Percentiles rank a stretch among this genome's conserved stretches.
These are phyloP conservation scores for Paecilomyces sp. DNA, from an alignment of 2,329 filamentous ascomycete genomes.

Conservation along the genomic window DNA sequence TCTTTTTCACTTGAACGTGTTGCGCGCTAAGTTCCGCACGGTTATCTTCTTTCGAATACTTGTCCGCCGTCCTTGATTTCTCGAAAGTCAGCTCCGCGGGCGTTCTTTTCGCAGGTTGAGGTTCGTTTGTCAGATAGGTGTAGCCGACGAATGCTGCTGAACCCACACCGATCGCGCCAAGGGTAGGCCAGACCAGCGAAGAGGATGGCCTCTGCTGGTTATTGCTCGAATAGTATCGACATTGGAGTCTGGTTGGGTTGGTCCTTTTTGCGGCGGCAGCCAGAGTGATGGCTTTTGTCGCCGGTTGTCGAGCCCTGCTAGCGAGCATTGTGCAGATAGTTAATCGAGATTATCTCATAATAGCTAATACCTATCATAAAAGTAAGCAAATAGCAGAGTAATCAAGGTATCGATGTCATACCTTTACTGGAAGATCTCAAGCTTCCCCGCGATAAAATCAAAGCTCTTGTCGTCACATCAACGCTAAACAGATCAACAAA, in stretches of 20 bases:
- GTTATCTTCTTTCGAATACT: conserved; percentile 60
- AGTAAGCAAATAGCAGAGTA: neutral
- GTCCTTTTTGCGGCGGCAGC: conserved; percentile 14
- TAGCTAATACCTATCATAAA: neutral
- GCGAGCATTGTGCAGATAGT: conserved; percentile 17
- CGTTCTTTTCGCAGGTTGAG: conserved; percentile 9
- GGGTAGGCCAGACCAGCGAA: conserved; percentile 23
- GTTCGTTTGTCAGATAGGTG: conserved; percentile 17
- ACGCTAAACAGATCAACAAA: conserved; percentile 4
- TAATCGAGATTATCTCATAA: neutral
- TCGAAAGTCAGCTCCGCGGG: conserved; percentile 56
- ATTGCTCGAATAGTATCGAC: conserved; percentile 24
- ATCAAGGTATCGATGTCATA: neutral
- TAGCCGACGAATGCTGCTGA: conserved; percentile 24
- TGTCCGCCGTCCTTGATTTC: conserved; percentile 49
- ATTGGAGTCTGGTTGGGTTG: conserved; percentile 13
- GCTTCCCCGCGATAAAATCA: conserved; percentile 1
- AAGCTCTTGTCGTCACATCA: conserved; percentile 1
- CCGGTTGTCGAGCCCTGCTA: conserved; percentile 17
- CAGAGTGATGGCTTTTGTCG: conserved; percentile 12
- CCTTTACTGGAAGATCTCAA: neutral
- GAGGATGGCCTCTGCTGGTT: conserved; percentile 7
- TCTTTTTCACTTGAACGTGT: conserved; percentile 79
- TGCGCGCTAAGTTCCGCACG: conserved; percentile 74
- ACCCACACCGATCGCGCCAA: conserved; percentile 24